phyloP scores from a whole-genome alignment of 805 yeast species.

The Candida sonorensis region DNA sequence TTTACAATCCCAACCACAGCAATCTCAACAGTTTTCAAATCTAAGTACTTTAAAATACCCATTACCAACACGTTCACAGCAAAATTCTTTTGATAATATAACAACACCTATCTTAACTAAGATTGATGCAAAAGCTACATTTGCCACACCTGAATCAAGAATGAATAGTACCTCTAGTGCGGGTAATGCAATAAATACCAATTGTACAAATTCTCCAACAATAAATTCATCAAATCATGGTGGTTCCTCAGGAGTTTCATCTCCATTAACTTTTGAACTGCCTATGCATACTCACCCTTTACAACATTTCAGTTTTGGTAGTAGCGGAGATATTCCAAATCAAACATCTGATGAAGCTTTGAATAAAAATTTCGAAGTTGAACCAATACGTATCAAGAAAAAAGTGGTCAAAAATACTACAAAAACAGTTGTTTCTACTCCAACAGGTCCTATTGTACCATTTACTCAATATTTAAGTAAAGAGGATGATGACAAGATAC shows the following conservation, averaged over 20 bases:
- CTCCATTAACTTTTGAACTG: slow-evolving; percentile 16
- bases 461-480: slow-evolving; percentile 65
- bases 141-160: slow-evolving; percentile 4
- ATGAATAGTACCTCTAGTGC: slow-evolving; percentile 2
- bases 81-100: not conserved
- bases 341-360: slow-evolving; percentile 11
- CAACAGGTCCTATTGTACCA: slow-evolving; percentile 62
- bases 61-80: no score
- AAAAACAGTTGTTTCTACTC: slow-evolving; percentile 50
- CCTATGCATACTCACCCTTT: slow-evolving; percentile 13
- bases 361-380: no score
- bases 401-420: slow-evolving; percentile 27
- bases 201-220: not conserved
- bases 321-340: slow-evolving; percentile 18
- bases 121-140: slow-evolving; percentile 3
- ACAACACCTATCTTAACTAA: slow-evolving; percentile 5
- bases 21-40: no score
- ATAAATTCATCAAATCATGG: not conserved
- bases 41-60: no score
- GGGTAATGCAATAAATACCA: not conserved
- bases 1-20: slow-evolving; percentile 2
- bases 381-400: slow-evolving; percentile 7
- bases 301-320: slow-evolving; percentile 13
- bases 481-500: slow-evolving; percentile 79
- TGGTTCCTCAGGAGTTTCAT: slow-evolving; percentile 7